Conservation (phyloP, 306 rosid genomes). For the Vigna nakashimae region DNA sequence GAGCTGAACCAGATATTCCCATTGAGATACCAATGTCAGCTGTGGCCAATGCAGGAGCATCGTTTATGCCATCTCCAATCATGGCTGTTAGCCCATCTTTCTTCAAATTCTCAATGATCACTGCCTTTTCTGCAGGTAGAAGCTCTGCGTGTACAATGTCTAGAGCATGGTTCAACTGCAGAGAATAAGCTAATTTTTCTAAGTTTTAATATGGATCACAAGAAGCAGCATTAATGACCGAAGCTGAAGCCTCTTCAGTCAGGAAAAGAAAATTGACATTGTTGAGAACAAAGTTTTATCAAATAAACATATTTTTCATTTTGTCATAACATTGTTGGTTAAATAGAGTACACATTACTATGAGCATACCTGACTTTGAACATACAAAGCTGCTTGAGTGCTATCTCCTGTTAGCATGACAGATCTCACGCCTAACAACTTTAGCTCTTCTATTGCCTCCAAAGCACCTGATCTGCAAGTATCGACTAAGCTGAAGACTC, state of each 20-base stretch:
- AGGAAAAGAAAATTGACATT: constrained; percentile 18
- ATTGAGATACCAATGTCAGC: constrained; percentile 91
- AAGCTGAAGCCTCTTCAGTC: not conserved
- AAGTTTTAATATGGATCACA: not conserved
- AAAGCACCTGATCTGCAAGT: constrained; percentile 73
- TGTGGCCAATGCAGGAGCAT: constrained; percentile 88
- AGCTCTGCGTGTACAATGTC: constrained; percentile 78
- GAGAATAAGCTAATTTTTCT: not conserved
- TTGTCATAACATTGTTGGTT: not conserved
- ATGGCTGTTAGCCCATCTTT: constrained; percentile 71
- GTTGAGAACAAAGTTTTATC: constrained; percentile 7
- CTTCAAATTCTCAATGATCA: constrained; percentile 62
- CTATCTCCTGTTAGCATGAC: constrained; percentile 90
- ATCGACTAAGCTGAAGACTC: constrained; percentile 72
- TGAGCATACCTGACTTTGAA: constrained; percentile 65
- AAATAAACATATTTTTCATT: not conserved
- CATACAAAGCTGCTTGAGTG: constrained; percentile 66
- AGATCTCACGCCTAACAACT: constrained; percentile 70
- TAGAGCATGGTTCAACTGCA: constrained; percentile 69
- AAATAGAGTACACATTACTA: not conserved
- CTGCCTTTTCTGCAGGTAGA: constrained; percentile 79
- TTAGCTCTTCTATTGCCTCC: constrained; percentile 72
- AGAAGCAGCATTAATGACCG: not conserved
- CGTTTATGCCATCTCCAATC: constrained; percentile 92
- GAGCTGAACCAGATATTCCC: constrained; percentile 94